Conservation (phyloP, 2,329 filamentous ascomycete genomes). For the Madurella fahalii region DNA sequence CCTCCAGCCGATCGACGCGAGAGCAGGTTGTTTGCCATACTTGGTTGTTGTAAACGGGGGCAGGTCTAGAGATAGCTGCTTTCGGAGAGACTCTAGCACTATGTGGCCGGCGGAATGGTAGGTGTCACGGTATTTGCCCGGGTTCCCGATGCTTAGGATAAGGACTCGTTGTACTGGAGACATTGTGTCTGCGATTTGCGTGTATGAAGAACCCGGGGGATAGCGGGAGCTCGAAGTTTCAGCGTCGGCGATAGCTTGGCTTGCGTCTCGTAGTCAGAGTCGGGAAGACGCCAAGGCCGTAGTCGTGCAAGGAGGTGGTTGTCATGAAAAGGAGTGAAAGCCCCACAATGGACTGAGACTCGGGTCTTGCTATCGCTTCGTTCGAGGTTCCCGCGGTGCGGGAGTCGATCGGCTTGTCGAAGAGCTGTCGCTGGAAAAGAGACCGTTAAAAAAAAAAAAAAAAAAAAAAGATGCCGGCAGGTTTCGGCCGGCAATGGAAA, state of each 20-base stretch:
- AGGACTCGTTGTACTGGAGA: slow-evolving; percentile 54
- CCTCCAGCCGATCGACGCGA: slow-evolving; percentile 45
- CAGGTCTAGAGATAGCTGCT: slow-evolving; percentile 41
- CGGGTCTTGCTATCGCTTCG: neutral
- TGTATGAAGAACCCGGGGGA: neutral
- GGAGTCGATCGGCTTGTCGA: neutral
- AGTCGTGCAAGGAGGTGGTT: neutral
- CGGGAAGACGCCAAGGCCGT: neutral
- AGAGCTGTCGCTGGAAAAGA: neutral
- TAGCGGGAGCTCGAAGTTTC: neutral
- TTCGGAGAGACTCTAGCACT: slow-evolving; percentile 60
- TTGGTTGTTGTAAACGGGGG: slow-evolving; percentile 46
- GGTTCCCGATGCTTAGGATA: slow-evolving; percentile 85
- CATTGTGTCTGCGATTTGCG: neutral
- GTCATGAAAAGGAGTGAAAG: neutral
- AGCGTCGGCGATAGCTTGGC: neutral
- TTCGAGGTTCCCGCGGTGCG: neutral
- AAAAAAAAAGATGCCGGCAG: too few species aligned
- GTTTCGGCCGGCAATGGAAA: too few species aligned
- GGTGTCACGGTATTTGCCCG: slow-evolving; percentile 67
- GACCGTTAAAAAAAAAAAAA: too few species aligned
- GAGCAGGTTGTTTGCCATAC: slow-evolving; percentile 48
- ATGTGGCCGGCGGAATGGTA: slow-evolving; percentile 86
- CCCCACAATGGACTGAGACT: slow-evolving; percentile 3
- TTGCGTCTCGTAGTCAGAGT: neutral